Evolutionary conservation across 2,329 filamentous ascomycete genomes (phyloP), one percentile per base, ranked within the genome.

Genomic region (Hypoxylon rubiginosum): DNA sequence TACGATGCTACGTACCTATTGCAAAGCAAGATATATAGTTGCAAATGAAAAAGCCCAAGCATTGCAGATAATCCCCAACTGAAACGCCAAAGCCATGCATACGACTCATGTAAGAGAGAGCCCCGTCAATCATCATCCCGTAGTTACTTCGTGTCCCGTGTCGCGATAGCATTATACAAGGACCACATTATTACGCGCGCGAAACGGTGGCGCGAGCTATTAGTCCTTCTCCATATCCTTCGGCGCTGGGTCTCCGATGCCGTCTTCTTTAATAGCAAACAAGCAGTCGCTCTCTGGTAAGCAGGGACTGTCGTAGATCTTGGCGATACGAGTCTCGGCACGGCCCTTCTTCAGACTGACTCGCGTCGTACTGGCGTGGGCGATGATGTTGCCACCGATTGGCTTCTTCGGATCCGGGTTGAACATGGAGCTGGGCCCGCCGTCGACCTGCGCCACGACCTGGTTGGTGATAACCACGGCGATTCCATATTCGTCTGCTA

Each of bases 391-490:
- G 70, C 96, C 96, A 72, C 96, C 96, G 77, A 99, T 97, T 0
- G 96, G 96, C 80, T 99, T 99, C 87, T 99, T 99, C 7, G 96
- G 96, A 76, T 99, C 97, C 0, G 97, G 96, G 73, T 99, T 99
- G 84, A 97, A 99, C 96, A 99, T 99, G 67, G 95, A 90, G 76
- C 92, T 95, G 30, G 95, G 94, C 2, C 96, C 96, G 68, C 96
- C 96, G 76, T 99, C 96, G 8, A 99, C 96, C 79, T 99, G 97
- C 9, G 96, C 96, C 43, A 99, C 97, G 30, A 99, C 96, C 79
- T 99, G 96, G 77, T 99, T 99, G 46, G 96, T 98, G 75, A 99
- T 99, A 73, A 99, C 93, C 7, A 99, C 96, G 0, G 96, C 96
- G 73, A 99, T 97, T 63, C 96, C 96, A 77, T 99, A 99, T 79